Evolutionary conservation across 306 rosid genomes (phyloP), one percentile per base, ranked within the genome.

Genomic region (Lathyrus oleraceus): DNA sequence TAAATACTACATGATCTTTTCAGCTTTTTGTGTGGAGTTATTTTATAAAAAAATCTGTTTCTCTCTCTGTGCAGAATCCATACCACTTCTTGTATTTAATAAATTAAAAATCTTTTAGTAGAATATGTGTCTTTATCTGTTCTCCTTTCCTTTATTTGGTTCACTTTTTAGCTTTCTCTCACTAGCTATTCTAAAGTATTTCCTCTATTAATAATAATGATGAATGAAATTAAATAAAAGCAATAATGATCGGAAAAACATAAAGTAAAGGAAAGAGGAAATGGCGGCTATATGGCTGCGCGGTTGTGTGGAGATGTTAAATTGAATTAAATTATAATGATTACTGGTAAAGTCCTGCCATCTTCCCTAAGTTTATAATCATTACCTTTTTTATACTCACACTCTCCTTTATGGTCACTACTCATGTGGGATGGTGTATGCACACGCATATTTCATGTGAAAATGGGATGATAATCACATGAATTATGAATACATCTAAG

Each of bases 281-380:
- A 85, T 80, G 95, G 95, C 98, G 98, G 96, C 97, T 81, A 7
- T 81, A 9, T 78, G 96, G 96, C 98, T 86, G 98, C 98, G 85
- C 89, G 28, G 83, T 78, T 59, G 65, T 75, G 76, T 73, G 70
- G 3, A 7, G 28, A 8, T 53, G 30, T 71, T 30, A 48, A 53
- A 53, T 59, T 49, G 6, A 20, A 23, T 83, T 72, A 10, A 36
- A 35, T 61, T 36, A 3, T 74, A 73, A 65, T 78, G 42, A 75
- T 81, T 36, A 66, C 27, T 52, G 44, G 70, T 6, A 77, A 52
- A 47, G 23, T 61, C 81, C 79, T 76, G 66, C 77, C 80, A 75
- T 76, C 84, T 67, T 64, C 80, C 43, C 80, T 74, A 73, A 83
- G 71, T 77, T 76, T 42, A 44, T 78, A 81, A 87, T 87, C 87